Conservation (phyloP, 257 asterid species). For the Gentiana straminea region DNA sequence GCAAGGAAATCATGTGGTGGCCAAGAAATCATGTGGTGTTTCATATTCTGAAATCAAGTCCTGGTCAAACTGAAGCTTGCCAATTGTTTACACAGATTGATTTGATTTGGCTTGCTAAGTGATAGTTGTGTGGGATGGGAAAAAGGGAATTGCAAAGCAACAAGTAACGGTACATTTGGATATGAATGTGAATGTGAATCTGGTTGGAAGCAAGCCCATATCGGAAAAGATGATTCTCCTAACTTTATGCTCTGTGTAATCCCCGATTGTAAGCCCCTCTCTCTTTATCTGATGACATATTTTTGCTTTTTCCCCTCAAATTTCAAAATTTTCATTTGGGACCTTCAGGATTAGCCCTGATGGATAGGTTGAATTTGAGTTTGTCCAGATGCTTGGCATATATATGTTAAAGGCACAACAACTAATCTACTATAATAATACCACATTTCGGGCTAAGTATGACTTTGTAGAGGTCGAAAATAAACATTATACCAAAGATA, state of each 20-base stretch:
- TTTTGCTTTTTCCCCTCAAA: too few relatives aligned
- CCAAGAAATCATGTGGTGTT: not conserved
- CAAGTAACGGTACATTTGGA: constrained; percentile 27
- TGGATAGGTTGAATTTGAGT: too few relatives aligned
- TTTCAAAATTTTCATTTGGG: too few relatives aligned
- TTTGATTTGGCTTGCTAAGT: not conserved
- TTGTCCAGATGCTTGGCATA: too few relatives aligned
- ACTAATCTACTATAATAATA: too few relatives aligned
- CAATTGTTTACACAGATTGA: constrained; percentile 1
- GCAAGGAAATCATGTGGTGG: too few relatives aligned
- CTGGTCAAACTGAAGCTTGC: not conserved
- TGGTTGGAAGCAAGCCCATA: constrained; percentile 62
- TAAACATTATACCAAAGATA: too few relatives aligned
- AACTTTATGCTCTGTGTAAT: constrained; percentile 58
- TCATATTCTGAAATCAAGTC: not conserved
- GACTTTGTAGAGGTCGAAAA: too few relatives aligned
- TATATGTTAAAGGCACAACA: too few relatives aligned
- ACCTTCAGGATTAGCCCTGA: too few relatives aligned
- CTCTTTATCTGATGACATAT: too few relatives aligned
- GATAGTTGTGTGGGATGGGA: constrained; percentile 59
- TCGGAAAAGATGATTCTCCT: constrained; percentile 17
- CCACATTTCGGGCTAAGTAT: too few relatives aligned
- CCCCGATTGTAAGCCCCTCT: constrained; percentile 54
- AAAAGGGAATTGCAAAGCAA: constrained; percentile 43
- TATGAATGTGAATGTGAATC: constrained; percentile 48